Evolutionary conservation across 192 early-diverging fungal species (phyloP).

Genomic region (Linnemannia zychae): DNA sequence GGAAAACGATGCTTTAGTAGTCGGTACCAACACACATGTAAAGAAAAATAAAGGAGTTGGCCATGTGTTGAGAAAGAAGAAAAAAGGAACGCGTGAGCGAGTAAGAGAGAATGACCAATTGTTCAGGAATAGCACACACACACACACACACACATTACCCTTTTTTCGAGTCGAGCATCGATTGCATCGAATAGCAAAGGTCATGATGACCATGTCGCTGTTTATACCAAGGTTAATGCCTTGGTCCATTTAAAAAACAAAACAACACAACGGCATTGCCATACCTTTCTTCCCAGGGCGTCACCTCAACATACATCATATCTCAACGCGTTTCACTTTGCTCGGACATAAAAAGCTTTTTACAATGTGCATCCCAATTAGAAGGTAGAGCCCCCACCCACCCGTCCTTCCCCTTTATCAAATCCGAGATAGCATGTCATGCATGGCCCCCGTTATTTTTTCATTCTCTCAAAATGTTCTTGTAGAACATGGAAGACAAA

Average conservation of each 20-base stretch:
- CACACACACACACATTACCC: too few relatives aligned
- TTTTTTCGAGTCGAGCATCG: too few relatives aligned
- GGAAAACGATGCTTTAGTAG: background rate
- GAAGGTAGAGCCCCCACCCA: background rate
- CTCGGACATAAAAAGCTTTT: background rate
- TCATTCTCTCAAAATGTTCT: background rate
- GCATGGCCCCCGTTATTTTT: background rate
- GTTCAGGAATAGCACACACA: too few relatives aligned
- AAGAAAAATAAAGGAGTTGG: slow-evolving; percentile 1
- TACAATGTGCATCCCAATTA: background rate
- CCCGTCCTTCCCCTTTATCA: background rate
- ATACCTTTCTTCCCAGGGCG: background rate
- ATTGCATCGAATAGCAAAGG: too few relatives aligned
- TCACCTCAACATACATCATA: background rate
- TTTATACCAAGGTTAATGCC: too few relatives aligned
- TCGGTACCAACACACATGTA: background rate
- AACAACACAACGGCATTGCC: background rate
- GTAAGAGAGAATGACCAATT: background rate
- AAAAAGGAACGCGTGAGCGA: background rate
- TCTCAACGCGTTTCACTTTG: background rate
- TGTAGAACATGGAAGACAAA: background rate
- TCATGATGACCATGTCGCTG: too few relatives aligned
- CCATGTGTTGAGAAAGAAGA: background rate
- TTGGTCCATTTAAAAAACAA: too few relatives aligned
- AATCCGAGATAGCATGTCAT: background rate